These are phyloP conservation scores for Talaromyces thailandensis DNA, from an alignment of 495 filamentous ascomycete genomes.

Conservation along the genomic window DNA sequence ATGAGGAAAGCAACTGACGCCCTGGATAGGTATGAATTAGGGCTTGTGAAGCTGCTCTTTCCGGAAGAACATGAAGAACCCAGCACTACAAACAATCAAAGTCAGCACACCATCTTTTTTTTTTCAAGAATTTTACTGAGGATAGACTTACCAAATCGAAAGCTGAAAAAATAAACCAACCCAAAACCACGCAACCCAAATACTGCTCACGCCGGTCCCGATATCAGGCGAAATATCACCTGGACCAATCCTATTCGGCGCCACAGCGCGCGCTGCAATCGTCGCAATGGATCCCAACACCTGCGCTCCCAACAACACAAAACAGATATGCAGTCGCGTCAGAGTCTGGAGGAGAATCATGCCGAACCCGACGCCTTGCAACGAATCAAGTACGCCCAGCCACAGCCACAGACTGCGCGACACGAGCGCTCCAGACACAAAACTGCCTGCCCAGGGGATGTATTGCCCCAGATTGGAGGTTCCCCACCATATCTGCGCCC, in stretches of 20 bases:
- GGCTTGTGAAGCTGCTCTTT: conserved; percentile 67
- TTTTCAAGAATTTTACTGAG: no score
- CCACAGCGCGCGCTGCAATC: conserved; percentile 36
- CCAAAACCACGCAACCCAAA: conserved; percentile 59
- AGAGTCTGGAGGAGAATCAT: conserved; percentile 44
- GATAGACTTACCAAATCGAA: conserved; percentile 45
- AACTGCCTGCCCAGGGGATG: conserved; percentile 41
- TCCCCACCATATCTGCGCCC: conserved; percentile 46
- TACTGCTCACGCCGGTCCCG: conserved; percentile 30
- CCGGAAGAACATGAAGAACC: conserved; percentile 62
- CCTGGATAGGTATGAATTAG: conserved; percentile 15
- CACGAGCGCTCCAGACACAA: conserved; percentile 32
- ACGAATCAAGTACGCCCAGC: conserved; percentile 38
- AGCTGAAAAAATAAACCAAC: conserved; percentile 52
- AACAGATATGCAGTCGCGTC: conserved; percentile 41
- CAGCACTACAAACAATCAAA: conserved; percentile 26
- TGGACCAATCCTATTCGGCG: conserved; percentile 39
- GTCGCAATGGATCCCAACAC: conserved; percentile 42
- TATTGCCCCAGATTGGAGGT: conserved; percentile 36
- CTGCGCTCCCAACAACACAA: conserved; percentile 40
- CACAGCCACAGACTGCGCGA: conserved; percentile 42
- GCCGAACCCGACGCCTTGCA: conserved; percentile 42
- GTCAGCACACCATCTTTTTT: background rate
- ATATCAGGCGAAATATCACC: conserved; percentile 41
- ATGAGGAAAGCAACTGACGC: background rate